phyloP scores from a whole-genome alignment of 768 basidiomycete species.

The Pisolithus microcarpus region DNA sequence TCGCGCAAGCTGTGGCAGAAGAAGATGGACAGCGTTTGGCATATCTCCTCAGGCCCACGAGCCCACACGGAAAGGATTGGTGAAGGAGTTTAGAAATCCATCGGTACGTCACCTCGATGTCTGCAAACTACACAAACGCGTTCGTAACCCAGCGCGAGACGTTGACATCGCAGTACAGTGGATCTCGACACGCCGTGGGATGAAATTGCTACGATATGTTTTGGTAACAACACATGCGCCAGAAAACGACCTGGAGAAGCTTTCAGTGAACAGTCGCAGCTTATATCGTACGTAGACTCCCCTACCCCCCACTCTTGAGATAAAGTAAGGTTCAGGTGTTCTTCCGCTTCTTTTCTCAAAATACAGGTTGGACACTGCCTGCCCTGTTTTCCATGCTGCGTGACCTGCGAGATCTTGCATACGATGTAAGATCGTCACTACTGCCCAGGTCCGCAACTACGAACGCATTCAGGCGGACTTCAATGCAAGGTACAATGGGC shows the following conservation, averaged over 20 bases:
- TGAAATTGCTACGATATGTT: conserved; percentile 76
- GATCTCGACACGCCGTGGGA: conserved; percentile 75
- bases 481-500: conserved; percentile 48
- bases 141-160: conserved; percentile 29
- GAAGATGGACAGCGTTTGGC: conserved; percentile 68
- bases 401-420: conserved; percentile 79
- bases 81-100: conserved; percentile 62
- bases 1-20: conserved; percentile 52
- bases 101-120: conserved; percentile 29
- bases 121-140: neutral
- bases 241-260: conserved; percentile 63
- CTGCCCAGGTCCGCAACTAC: neutral
- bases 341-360: conserved; percentile 70
- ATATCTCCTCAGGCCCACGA: conserved; percentile 68
- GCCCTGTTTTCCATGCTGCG: conserved; percentile 74
- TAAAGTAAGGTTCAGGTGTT: conserved; percentile 45
- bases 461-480: conserved; percentile 45
- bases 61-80: conserved; percentile 70
- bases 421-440: conserved; percentile 50
- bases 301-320: neutral
- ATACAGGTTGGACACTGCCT: conserved; percentile 82
- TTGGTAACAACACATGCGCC: conserved; percentile 65
- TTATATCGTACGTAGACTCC: conserved; percentile 57
- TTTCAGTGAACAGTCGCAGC: conserved; percentile 71
- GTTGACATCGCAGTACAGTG: conserved; percentile 35